Evolutionary conservation across 2,329 filamentous ascomycete species (phyloP), one percentile per base, ranked within the genome.

Genomic region (Penicillium sp.): DNA sequence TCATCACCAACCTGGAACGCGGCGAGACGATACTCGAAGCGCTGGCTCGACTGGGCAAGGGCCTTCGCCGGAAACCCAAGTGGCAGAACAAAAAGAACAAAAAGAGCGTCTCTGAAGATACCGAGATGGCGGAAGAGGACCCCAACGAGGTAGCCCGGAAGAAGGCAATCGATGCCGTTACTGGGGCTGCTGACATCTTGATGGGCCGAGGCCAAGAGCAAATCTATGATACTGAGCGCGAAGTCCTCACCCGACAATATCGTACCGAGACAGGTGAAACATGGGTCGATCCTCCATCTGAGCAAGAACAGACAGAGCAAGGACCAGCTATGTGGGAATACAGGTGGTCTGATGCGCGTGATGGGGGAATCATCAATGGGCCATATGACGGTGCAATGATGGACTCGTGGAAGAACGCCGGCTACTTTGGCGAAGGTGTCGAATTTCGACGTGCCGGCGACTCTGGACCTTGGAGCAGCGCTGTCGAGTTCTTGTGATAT

Each of bases 11-110:
- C 41, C 77, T 99, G 3, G 87, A 96, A 55, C 84, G 82, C 47
- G 87, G 90, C 13, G 94, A 99, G 74, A 96, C 92, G 0, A 83
- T 90, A 1, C 76, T 99, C 13, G 94, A 99, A 74, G 91, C 94
- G 1, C 80, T 99, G 21, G 90, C 89, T 21, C 81, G 94, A 48
- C 77, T 97, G 18, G 90, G 88, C 27, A 90, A 86, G 67, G 79
- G 82, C 2, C 84, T 87, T 60, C 75, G 73, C 50, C 78, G 78
- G 42, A 88, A 84, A 65, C 75, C 75, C 0, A 83, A 85, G 55
- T 92, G 84, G 78, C 81, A 83, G 64, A 79, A 85, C 65, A 80
- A 84, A 67, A 79, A 78, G 53, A 80, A 79, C 58, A 74, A 82
- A 65, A 65, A 76, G 62, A 55, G 70, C 64, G 59, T 57, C 13